Conservation (phyloP, 768 basidiomycete genomes). For the Harrya chromipes region DNA sequence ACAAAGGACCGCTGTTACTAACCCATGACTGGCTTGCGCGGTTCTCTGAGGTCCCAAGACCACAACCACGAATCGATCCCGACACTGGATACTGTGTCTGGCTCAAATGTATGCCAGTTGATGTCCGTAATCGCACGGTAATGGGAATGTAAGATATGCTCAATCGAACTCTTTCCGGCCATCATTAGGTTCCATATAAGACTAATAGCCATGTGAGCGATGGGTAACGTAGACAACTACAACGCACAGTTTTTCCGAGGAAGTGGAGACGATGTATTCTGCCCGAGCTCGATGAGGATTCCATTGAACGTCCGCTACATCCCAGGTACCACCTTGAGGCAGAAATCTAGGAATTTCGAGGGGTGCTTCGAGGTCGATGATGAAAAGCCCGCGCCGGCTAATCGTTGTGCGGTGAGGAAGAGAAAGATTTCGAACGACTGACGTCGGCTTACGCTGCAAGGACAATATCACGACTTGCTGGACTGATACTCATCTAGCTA, state of each 20-base stretch:
- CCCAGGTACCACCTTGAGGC: constrained; percentile 96
- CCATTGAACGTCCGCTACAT: constrained; percentile 92
- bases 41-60: constrained; percentile 85
- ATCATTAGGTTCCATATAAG: constrained; percentile 93
- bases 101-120: constrained; percentile 91
- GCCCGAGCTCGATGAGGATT: constrained; percentile 75
- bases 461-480: constrained; percentile 82
- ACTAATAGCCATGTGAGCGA: constrained; percentile 32
- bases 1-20: not conserved
- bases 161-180: constrained; percentile 72
- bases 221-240: not conserved
- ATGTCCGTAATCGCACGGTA: constrained; percentile 97
- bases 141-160: constrained; percentile 84
- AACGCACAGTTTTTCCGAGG: constrained; percentile 80
- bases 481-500: constrained; percentile 87
- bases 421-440: not conserved
- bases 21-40: constrained; percentile 71
- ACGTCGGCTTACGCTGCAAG: constrained; percentile 69
- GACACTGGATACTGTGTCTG: constrained; percentile 83
- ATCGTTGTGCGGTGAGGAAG: not conserved
- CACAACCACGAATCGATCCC: constrained; percentile 94
- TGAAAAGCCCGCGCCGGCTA: constrained; percentile 86
- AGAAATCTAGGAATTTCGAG: constrained; percentile 87
- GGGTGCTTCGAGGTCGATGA: constrained; percentile 89
- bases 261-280: constrained; percentile 85